Base-by-base conservation (phyloP, 345 rosid species). In the Camelina neglecta region DNA sequence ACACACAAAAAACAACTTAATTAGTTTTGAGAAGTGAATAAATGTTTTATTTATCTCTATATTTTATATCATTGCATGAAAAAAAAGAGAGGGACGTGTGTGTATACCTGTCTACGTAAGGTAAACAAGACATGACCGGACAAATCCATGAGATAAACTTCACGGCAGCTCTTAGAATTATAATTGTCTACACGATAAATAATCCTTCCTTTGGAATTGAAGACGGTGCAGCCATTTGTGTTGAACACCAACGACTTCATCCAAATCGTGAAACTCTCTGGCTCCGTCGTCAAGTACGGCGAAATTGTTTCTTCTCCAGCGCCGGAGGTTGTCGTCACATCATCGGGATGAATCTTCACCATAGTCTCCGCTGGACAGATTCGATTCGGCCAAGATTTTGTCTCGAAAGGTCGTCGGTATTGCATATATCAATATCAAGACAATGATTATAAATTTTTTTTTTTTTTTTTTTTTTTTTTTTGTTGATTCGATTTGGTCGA, bases 141-240 rank as follows among this genome's bases (percentile, higher is more conserved):
- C 42, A 71, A 26, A 71, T 89, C 85, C 94, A 87, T 87, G 21
- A 89, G 90, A 57, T 79, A 78, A 69, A 87, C 89, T 83, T 87
- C 83, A 12, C 79, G 70, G 54, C 80, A 77, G 21, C 76, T 51
- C 60, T 77, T 83, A 61, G 76, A 65, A 73, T 84, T 81, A 70
- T 85, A 89, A 76, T 87, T 87, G 73, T 89, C 91, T 11, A 89
- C 93, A 7, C 93, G 84, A 51, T 84, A 87, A 60, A 84, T 83
- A 48, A 89, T 76, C 2, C 73, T 72, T 9, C 94, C 94, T 45
- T 66, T 75, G 0, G 92, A 86, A 67, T 83, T 82, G 33, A 79
- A 87, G 3, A 87, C 90, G 3, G 89, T 89, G 81, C 90, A 87
- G 6, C 91, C 91, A 55, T 82, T 83, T 62, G 87, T 81, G 38